Evolutionary conservation across 2,329 filamentous ascomycete species (phyloP).

Genomic region (Aspergillus sergii): DNA sequence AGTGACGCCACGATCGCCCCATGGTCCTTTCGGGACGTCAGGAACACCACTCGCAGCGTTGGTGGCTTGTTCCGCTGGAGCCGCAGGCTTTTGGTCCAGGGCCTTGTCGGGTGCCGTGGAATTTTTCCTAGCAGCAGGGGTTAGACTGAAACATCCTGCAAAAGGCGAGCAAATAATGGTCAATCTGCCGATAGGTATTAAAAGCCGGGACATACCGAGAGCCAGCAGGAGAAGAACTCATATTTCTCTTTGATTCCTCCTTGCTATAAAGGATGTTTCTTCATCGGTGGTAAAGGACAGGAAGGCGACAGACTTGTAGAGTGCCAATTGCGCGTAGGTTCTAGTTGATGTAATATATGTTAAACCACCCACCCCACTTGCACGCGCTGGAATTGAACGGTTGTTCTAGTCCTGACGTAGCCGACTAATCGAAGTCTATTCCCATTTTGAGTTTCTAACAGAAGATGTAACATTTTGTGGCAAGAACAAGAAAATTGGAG

Average conservation of each 20-base stretch:
- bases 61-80: neutral
- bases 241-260: neutral
- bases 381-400: too few species aligned
- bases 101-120: neutral
- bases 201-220: neutral
- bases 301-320: too few species aligned
- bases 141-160: neutral
- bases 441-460: too few species aligned
- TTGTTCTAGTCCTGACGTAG: too few species aligned
- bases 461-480: neutral
- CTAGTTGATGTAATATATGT: too few species aligned
- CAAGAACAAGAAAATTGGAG: neutral
- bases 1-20: conserved; percentile 8
- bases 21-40: neutral
- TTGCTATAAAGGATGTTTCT: neutral
- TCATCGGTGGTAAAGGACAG: too few species aligned
- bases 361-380: too few species aligned
- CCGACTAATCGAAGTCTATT: too few species aligned
- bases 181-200: too few species aligned
- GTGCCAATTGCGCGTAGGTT: too few species aligned
- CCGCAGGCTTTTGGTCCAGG: neutral
- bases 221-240: neutral
- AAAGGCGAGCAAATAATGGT: too few species aligned
- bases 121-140: neutral
- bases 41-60: neutral